Evolutionary conservation across 2,329 filamentous ascomycete species (phyloP).

Genomic region (Eurotiales sp.): DNA sequence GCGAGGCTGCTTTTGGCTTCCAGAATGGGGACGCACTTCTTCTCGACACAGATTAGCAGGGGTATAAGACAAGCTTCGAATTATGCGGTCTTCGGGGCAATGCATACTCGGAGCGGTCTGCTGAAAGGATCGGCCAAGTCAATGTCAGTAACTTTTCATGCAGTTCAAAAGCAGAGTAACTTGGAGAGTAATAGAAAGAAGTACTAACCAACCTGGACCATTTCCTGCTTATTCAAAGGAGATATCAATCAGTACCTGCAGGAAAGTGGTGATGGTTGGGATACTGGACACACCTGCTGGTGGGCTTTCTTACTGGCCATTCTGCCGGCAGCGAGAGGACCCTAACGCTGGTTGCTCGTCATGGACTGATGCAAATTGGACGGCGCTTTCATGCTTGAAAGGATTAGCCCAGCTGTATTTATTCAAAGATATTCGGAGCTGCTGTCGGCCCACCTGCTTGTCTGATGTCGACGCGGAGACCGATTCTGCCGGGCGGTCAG

Average conservation of each 20-base stretch:
- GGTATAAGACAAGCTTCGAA: slow-evolving; percentile 12
- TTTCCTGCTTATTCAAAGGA: slow-evolving; percentile 63
- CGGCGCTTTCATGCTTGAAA: slow-evolving; percentile 10
- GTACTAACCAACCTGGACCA: slow-evolving; percentile 97
- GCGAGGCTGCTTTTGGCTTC: slow-evolving; percentile 57
- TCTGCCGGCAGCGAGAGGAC: slow-evolving; percentile 14
- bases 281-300: slow-evolving; percentile 60
- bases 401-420: too few relatives aligned
- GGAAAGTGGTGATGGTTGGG: neutral
- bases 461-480: too few relatives aligned
- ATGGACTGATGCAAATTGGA: slow-evolving; percentile 15
- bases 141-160: slow-evolving; percentile 23
- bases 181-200: slow-evolving; percentile 21
- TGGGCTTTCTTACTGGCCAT: slow-evolving; percentile 55
- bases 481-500: slow-evolving; percentile 19
- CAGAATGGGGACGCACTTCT: slow-evolving; percentile 90
- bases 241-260: neutral
- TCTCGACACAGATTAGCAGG: slow-evolving; percentile 31
- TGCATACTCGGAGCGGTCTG: slow-evolving; percentile 40
- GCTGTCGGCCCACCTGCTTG: neutral
- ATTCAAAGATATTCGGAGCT: too few relatives aligned
- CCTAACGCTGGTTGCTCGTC: slow-evolving; percentile 11
- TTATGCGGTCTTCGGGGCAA: neutral
- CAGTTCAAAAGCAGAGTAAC: slow-evolving; percentile 10
- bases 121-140: slow-evolving; percentile 16